Conservation (phyloP, 176 grass and related monocot genomes). For the Musa itinerans region DNA sequence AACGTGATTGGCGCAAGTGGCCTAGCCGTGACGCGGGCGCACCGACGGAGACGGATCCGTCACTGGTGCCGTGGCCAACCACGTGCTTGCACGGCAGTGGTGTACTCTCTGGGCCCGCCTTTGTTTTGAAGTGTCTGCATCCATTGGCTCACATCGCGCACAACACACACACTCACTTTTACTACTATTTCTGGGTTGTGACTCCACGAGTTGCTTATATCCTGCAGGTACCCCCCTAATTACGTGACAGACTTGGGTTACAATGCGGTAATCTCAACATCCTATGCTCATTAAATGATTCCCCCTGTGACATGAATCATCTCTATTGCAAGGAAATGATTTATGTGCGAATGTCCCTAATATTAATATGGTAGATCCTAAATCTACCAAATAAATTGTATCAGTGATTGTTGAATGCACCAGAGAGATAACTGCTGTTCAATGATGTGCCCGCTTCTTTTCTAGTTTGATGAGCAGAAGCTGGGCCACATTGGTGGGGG, state of each 20-base stretch:
- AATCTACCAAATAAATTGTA: neutral
- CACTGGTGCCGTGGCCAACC: too few species aligned
- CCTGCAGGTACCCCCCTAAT: constrained; percentile 55
- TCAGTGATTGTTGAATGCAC: neutral
- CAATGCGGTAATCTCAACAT: constrained; percentile 49
- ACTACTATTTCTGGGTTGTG: neutral
- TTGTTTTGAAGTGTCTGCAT: too few species aligned
- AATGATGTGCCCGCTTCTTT: neutral
- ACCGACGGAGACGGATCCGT: too few species aligned
- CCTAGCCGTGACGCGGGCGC: too few species aligned
- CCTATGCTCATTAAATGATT: neutral
- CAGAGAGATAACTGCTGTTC: neutral
- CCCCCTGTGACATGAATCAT: too few species aligned
- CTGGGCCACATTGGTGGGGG: constrained; percentile 44
- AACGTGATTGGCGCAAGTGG: too few species aligned
- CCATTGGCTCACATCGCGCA: too few species aligned
- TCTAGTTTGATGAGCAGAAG: constrained; percentile 33
- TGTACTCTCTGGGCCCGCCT: too few species aligned
- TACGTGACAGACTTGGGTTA: constrained; percentile 78
- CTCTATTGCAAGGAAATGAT: too few species aligned
- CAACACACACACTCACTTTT: too few species aligned
- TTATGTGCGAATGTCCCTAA: neutral
- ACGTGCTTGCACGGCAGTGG: too few species aligned
- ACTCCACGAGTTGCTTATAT: neutral
- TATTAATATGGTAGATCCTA: neutral